Percentiles rank a stretch among this genome's conserved stretches.
Evolutionary conservation across 495 filamentous ascomycete species (phyloP).

Genomic region (Choiromyces venosus): DNA sequence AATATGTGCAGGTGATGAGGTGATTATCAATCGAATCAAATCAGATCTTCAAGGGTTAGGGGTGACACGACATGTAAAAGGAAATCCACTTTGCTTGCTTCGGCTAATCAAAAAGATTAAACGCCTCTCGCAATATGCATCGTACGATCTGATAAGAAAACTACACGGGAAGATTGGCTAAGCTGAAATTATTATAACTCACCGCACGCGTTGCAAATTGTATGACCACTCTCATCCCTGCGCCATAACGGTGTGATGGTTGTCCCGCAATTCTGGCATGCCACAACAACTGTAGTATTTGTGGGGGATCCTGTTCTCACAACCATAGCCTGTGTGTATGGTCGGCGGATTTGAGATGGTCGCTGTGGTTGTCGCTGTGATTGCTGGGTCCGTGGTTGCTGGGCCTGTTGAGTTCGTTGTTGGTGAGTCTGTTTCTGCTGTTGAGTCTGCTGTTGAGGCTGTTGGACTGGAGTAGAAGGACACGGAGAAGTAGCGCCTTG

Average conservation of each 20-base stretch:
- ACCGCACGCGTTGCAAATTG: slow-evolving; percentile 99
- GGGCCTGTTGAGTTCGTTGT: slow-evolving; percentile 14
- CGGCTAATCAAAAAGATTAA: slow-evolving; percentile 21
- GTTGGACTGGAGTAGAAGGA: slow-evolving; percentile 40
- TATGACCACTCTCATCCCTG: slow-evolving; percentile 89
- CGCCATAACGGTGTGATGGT: slow-evolving; percentile 96
- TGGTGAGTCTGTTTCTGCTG: slow-evolving; percentile 21
- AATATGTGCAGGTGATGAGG: background rate
- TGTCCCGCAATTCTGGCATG: slow-evolving; percentile 95
- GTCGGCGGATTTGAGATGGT: slow-evolving; percentile 15
- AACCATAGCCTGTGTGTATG: slow-evolving; percentile 29
- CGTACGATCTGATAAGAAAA: slow-evolving; percentile 40
- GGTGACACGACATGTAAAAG: slow-evolving; percentile 25
- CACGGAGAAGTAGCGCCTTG: slow-evolving; percentile 42
- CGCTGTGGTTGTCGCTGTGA: slow-evolving; percentile 29
- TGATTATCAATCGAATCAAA: slow-evolving; percentile 40
- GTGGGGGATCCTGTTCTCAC: slow-evolving; percentile 36
- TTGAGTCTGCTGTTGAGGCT: slow-evolving; percentile 23
- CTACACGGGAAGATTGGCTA: background rate
- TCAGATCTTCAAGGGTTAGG: slow-evolving; percentile 35
- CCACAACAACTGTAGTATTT: slow-evolving; percentile 72
- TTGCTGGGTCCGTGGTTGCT: slow-evolving; percentile 22
- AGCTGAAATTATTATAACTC: slow-evolving; percentile 45
- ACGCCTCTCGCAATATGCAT: slow-evolving; percentile 22
- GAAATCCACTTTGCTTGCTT: slow-evolving; percentile 1